phyloP scores from a whole-genome alignment of 345 rosid genomes.

The Syzygium oleosum region DNA sequence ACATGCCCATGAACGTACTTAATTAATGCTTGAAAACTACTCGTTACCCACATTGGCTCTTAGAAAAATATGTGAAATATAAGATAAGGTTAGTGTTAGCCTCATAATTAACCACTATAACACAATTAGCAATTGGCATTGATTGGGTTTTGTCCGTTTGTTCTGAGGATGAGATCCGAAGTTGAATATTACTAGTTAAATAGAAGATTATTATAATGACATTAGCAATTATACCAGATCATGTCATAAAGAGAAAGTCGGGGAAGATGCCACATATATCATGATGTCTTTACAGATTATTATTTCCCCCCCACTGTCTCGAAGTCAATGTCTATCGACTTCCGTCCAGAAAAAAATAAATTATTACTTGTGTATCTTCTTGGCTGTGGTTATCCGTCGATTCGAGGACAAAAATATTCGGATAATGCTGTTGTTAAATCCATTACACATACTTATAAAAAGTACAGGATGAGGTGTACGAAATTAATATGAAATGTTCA shows the following conservation, averaged over 20 bases:
- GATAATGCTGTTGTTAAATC: slow-evolving; percentile 8
- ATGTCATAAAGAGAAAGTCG: slow-evolving; percentile 20
- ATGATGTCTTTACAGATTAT: neutral
- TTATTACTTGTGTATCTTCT: neutral
- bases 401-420: slow-evolving; percentile 7
- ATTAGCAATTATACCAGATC: slow-evolving; percentile 22
- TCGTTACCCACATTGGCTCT: neutral
- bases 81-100: neutral
- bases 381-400: neutral
- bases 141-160: neutral
- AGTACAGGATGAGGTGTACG: neutral
- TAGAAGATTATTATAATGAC: neutral
- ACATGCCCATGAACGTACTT: neutral
- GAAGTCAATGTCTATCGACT: neutral
- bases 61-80: neutral
- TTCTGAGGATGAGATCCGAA: slow-evolving; percentile 7
- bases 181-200: neutral
- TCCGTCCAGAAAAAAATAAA: neutral
- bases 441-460: neutral
- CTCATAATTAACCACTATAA: neutral
- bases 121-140: neutral
- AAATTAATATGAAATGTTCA: neutral
- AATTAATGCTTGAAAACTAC: neutral
- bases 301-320: neutral
- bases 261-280: slow-evolving; percentile 5